Percentiles rank a stretch among this genome's conserved stretches.
phyloP scores from a whole-genome alignment of 768 basidiomycete species.

The Leccinum pellstonianum region DNA sequence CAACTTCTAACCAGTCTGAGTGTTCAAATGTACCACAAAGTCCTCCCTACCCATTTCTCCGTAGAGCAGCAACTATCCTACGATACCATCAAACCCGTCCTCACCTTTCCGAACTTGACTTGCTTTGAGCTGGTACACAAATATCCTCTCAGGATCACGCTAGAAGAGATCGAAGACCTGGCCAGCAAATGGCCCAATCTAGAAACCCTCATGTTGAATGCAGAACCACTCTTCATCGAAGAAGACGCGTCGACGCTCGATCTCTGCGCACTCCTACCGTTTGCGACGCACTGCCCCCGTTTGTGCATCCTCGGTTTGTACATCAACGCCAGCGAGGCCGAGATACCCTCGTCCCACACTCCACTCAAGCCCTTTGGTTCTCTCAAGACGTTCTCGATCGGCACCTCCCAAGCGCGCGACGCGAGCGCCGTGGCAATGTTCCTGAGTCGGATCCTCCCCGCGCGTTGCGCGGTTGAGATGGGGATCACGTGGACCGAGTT shows the following conservation, averaged over 20 bases:
- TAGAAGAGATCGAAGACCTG: constrained; percentile 45
- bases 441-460: constrained; percentile 51
- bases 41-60: constrained; percentile 11
- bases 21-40: constrained; percentile 33
- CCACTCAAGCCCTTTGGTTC: constrained; percentile 21
- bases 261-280: constrained; percentile 40
- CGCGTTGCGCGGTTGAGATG: constrained; percentile 39
- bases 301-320: constrained; percentile 38
- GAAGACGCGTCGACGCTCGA: constrained; percentile 28
- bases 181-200: constrained; percentile 46
- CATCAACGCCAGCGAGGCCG: constrained; percentile 33
- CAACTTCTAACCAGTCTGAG: constrained; percentile 45
- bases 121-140: constrained; percentile 36
- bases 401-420: constrained; percentile 47
- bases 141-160: constrained; percentile 34
- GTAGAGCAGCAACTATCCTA: constrained; percentile 34
- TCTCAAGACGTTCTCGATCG: constrained; percentile 40
- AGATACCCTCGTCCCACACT: constrained; percentile 9
- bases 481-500: constrained; percentile 49
- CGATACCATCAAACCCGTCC: constrained; percentile 37
- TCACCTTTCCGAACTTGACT: constrained; percentile 30
- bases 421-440: constrained; percentile 48
- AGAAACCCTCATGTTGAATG: constrained; percentile 45
- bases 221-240: constrained; percentile 40
- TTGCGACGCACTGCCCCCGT: constrained; percentile 40